These are phyloP conservation scores for Moesziomyces globuligerus DNA, from an alignment of 1,284 basidiomycete species.

Conservation along the genomic window DNA sequence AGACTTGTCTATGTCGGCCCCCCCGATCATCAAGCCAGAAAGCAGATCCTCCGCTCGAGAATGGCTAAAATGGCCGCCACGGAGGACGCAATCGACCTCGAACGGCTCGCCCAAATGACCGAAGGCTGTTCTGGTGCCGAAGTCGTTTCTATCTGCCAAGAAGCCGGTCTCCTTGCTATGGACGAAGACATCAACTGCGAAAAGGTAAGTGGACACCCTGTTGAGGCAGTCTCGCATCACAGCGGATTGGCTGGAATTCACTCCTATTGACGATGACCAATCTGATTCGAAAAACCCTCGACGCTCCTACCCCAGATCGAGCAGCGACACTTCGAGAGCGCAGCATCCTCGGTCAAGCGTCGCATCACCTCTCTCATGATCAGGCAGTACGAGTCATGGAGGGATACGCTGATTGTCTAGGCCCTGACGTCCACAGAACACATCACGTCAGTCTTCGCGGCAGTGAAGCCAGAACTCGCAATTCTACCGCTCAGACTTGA, in stretches of 20 bases:
- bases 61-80: constrained; percentile 80
- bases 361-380: constrained; percentile 86
- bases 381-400: constrained; percentile 49
- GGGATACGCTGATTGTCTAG: constrained; percentile 48
- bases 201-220: constrained; percentile 72
- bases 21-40: constrained; percentile 80
- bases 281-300: background rate
- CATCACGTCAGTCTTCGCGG: no score
- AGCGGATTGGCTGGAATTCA: no score
- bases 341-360: constrained; percentile 78
- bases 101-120: constrained; percentile 76
- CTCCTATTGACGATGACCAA: background rate
- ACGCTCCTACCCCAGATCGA: constrained; percentile 74
- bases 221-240: background rate
- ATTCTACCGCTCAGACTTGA: no score
- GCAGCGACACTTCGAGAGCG: constrained; percentile 78
- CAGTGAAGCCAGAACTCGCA: no score
- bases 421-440: no score
- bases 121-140: constrained; percentile 97
- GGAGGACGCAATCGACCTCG: constrained; percentile 76
- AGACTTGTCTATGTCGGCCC: constrained; percentile 93
- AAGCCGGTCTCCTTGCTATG: constrained; percentile 92
- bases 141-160: constrained; percentile 89
- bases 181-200: constrained; percentile 81
- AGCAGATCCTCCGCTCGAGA: constrained; percentile 84